phyloP scores from a whole-genome alignment of 768 basidiomycete genomes.

The Scleroderma citrinum region DNA sequence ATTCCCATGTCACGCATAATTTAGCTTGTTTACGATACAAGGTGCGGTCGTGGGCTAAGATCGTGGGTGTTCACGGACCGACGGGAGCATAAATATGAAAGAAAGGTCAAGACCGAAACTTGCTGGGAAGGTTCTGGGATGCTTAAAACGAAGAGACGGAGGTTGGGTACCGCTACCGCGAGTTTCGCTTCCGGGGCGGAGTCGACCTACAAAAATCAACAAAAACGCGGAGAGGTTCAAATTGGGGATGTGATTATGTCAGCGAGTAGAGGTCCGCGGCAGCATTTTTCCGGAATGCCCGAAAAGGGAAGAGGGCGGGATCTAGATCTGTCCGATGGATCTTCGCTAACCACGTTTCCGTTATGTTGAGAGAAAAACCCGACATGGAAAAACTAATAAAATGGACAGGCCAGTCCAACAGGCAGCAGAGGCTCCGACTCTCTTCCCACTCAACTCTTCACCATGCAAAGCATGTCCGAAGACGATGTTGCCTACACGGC shows the following conservation, averaged over 20 bases:
- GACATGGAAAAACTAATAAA: no score
- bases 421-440: background rate
- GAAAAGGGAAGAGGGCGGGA: background rate
- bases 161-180: no score
- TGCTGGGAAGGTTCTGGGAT: background rate
- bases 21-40: background rate
- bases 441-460: background rate
- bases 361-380: constrained; percentile 1
- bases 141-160: background rate
- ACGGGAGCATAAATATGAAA: background rate
- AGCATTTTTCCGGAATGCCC: background rate
- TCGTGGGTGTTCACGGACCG: background rate
- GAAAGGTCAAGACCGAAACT: background rate
- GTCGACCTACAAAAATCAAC: background rate
- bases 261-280: constrained; percentile 5
- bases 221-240: no score
- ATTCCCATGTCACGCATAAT: background rate
- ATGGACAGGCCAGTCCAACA: constrained; percentile 4
- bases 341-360: constrained; percentile 7
- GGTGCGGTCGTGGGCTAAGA: background rate
- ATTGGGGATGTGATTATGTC: constrained; percentile 12
- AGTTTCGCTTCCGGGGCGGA: background rate
- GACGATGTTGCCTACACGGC: constrained; percentile 27
- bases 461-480: constrained; percentile 23
- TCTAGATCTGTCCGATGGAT: constrained; percentile 3